These are phyloP conservation scores for Phyllosticta citriasiana DNA, from an alignment of 2,329 filamentous ascomycete species.

Conservation along the genomic window DNA sequence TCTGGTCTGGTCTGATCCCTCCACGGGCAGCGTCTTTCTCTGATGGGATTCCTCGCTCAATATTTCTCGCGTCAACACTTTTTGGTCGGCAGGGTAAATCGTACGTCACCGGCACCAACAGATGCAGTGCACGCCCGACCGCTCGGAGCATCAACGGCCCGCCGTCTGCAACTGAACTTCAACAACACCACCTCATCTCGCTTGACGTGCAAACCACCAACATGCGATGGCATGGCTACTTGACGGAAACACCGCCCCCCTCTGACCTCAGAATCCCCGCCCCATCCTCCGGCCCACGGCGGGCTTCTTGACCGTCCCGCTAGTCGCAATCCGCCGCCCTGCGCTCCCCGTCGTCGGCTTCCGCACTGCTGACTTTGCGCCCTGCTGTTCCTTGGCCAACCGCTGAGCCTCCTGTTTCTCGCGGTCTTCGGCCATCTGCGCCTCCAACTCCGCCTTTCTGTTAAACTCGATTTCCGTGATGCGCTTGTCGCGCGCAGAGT, in stretches of 20 bases:
- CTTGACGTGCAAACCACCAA: neutral
- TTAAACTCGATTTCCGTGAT: slow-evolving; percentile 90
- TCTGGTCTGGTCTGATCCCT: neutral
- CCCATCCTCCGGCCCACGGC: neutral
- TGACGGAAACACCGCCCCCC: neutral
- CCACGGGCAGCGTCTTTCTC: neutral
- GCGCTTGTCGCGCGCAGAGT: slow-evolving; percentile 74
- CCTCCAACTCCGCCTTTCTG: slow-evolving; percentile 82
- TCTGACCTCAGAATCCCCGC: slow-evolving; percentile 3
- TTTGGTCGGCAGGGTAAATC: neutral
- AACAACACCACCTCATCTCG: neutral
- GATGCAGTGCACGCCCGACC: neutral
- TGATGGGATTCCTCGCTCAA: neutral
- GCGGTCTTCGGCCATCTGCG: slow-evolving; percentile 83
- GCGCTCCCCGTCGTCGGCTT: slow-evolving; percentile 1
- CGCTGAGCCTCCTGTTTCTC: slow-evolving; percentile 49
- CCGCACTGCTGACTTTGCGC: slow-evolving; percentile 4
- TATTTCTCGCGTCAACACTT: neutral
- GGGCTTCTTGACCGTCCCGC: slow-evolving; percentile 5
- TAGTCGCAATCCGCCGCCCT: slow-evolving; percentile 4
- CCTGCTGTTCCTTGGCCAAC: slow-evolving; percentile 24
- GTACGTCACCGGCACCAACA: neutral
- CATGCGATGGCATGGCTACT: neutral
- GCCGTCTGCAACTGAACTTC: neutral
- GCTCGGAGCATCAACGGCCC: neutral